Evolutionary conservation across 2,329 filamentous ascomycete species (phyloP).

Genomic region (Botrytis cinerea): DNA sequence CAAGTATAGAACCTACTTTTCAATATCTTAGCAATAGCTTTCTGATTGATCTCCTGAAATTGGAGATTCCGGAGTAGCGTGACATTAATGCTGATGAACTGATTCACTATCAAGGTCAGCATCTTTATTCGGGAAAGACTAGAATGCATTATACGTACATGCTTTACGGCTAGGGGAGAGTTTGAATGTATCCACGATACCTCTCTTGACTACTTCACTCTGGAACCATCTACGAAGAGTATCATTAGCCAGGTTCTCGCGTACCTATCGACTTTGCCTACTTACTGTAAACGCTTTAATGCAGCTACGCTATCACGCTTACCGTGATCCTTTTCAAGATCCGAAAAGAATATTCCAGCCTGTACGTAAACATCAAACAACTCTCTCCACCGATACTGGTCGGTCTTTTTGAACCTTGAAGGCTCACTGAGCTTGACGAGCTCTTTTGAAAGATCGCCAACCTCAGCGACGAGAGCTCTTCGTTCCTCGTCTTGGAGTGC

Average conservation of each 20-base stretch:
- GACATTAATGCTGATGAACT: slow-evolving; percentile 72
- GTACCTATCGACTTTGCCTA: background rate
- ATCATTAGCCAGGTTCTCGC: background rate
- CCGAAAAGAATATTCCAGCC: slow-evolving; percentile 79
- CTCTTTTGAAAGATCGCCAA: slow-evolving; percentile 63
- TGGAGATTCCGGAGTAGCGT: slow-evolving; percentile 76
- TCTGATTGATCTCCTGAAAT: slow-evolving; percentile 82
- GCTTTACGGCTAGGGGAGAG: slow-evolving; percentile 64
- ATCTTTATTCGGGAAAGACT: slow-evolving; percentile 57
- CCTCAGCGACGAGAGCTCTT: slow-evolving; percentile 61
- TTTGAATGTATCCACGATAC: slow-evolving; percentile 63
- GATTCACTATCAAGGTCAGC: slow-evolving; percentile 33
- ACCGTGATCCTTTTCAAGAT: slow-evolving; percentile 69
- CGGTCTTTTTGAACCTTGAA: slow-evolving; percentile 57
- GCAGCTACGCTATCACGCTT: slow-evolving; percentile 66
- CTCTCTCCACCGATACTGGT: slow-evolving; percentile 75
- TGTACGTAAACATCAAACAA: slow-evolving; percentile 83
- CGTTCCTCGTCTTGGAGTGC: slow-evolving; percentile 64
- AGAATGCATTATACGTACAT: slow-evolving; percentile 1
- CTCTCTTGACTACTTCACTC: slow-evolving; percentile 61
- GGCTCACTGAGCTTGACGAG: slow-evolving; percentile 65
- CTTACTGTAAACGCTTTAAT: slow-evolving; percentile 56
- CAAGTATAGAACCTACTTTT: slow-evolving; percentile 61
- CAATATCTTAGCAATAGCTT: slow-evolving; percentile 77
- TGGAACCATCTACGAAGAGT: slow-evolving; percentile 58